These are phyloP conservation scores for Vanrija sp. DNA, from an alignment of 1,284 basidiomycete species.

Conservation along the genomic window DNA sequence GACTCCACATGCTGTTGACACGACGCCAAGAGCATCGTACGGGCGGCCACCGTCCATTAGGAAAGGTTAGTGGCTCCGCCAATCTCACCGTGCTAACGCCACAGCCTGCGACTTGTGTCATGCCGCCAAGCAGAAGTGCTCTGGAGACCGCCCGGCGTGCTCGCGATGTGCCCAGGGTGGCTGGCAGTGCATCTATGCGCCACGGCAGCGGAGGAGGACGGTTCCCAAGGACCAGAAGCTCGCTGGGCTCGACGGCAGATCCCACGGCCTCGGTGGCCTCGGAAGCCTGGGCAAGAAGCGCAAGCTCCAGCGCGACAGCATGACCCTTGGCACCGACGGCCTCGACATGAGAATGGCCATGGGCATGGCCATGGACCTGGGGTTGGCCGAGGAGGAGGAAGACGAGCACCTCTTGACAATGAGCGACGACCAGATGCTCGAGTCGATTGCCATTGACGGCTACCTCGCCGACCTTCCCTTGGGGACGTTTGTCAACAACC, in stretches of 20 bases:
- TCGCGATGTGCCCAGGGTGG: slow-evolving; percentile 43
- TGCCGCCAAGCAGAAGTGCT: slow-evolving; percentile 48
- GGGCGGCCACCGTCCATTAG: slow-evolving; percentile 43
- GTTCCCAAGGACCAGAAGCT: slow-evolving; percentile 44
- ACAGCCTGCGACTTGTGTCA: slow-evolving; percentile 47
- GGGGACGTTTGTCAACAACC: slow-evolving; percentile 42
- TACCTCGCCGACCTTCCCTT: slow-evolving; percentile 47
- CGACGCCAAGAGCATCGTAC: slow-evolving; percentile 8
- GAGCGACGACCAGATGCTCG: slow-evolving; percentile 46
- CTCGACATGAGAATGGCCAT: slow-evolving; percentile 46
- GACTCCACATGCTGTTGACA: slow-evolving; percentile 6
- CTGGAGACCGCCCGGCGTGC: slow-evolving; percentile 45
- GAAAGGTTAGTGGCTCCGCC: slow-evolving; percentile 28
- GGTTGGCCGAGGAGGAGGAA: slow-evolving; percentile 40
- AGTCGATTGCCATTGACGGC: slow-evolving; percentile 45
- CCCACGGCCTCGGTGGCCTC: neutral
- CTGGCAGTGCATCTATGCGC: slow-evolving; percentile 46
- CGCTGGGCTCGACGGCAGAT: slow-evolving; percentile 12
- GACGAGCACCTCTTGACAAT: slow-evolving; percentile 41
- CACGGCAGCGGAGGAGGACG: slow-evolving; percentile 45
- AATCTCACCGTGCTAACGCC: neutral
- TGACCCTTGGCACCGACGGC: slow-evolving; percentile 25
- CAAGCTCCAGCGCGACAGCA: slow-evolving; percentile 31
- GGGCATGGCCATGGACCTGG: slow-evolving; percentile 46
- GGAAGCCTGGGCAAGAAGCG: slow-evolving; percentile 33